Conservation (phyloP, 2,329 filamentous ascomycete genomes). For the Xylariaceae sp. region DNA sequence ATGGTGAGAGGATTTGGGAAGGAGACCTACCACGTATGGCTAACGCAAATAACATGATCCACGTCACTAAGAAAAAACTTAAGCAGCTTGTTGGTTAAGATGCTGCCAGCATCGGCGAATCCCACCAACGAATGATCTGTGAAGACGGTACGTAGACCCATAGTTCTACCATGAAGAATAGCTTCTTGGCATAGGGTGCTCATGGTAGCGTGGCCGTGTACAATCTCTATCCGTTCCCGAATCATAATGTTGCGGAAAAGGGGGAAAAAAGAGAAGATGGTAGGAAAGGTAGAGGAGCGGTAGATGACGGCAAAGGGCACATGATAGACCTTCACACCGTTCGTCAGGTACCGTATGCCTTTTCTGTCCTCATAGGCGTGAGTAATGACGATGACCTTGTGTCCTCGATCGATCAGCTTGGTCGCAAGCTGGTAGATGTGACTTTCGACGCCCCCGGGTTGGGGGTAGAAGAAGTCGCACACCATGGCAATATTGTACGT, state of each 20-base stretch:
- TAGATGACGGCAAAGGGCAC: constrained; percentile 96
- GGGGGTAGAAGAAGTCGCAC: constrained; percentile 98
- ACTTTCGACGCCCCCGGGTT: constrained; percentile 92
- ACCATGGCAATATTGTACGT: constrained; percentile 81
- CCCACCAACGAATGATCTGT: constrained; percentile 97
- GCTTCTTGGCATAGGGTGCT: constrained; percentile 93
- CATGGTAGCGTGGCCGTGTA: constrained; percentile 93
- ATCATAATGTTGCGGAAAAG: constrained; percentile 96
- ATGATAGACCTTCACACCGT: constrained; percentile 97
- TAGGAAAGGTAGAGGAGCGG: constrained; percentile 87
- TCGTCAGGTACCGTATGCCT: constrained; percentile 91
- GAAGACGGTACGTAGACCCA: constrained; percentile 93
- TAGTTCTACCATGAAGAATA: constrained; percentile 89
- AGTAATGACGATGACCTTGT: constrained; percentile 97
- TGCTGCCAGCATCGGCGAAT: constrained; percentile 93
- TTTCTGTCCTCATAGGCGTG: constrained; percentile 90
- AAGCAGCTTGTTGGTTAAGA: constrained; percentile 92
- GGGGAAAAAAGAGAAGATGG: constrained; percentile 97
- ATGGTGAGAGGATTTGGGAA: background rate
- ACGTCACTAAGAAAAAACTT: constrained; percentile 97
- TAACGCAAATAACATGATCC: constrained; percentile 97
- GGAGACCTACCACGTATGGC: constrained; percentile 78
- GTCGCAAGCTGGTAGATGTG: constrained; percentile 97
- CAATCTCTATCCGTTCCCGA: constrained; percentile 90
- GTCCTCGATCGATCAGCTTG: constrained; percentile 93